Base-by-base conservation (phyloP, 257 asterid species). In the Jasminum sambac region DNA sequence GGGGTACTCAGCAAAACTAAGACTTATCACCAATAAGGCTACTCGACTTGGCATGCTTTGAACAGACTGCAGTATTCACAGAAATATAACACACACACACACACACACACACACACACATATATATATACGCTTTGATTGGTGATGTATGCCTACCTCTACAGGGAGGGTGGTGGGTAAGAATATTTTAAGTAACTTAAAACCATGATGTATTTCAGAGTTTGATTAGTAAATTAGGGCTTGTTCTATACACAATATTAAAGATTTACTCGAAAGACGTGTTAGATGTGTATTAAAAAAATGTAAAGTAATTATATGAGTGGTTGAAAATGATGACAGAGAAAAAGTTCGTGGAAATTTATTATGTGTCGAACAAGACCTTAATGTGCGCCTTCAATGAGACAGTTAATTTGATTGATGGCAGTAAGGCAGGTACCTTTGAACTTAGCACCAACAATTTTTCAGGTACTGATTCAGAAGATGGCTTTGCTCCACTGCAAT, bases 401-500 rank as follows among this genome's bases (percentile, higher is more conserved):
- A 46, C 8, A 30, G 57, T 66, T 5, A 59, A 25, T 25, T 16
- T 21, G 17, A 63, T 74, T 65, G 24, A 25, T 5, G 59, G 58
- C 38, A 42, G 76, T 41, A 41, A 12, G 52, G 71, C 57, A 59
- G 67, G 17, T 86, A 89, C 99, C 90, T 88, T 89, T 66, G 97
- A 87, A 62, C 88, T 84, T 58, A 95, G 89, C 71, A 86, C 81
- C 88, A 95, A 85, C 46, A 95, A 57, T 58, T 87, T 81, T 78
- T 83, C 83, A 74, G 98, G 97, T 37, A 64, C 61, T 16, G 84
- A 55, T 70, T 64, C 80, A 67, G 67, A 42, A 64, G 95, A 79
- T 59, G 99, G 95, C 81, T 87, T 95, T 58, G 98, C 98, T 75
- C 98, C 98, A 71, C 71, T 72, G 76, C 99, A 95, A 75, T 88